Percentiles rank a stretch among this genome's conserved stretches.
phyloP scores from a whole-genome alignment of 2,329 filamentous ascomycete genomes.

The Ilyonectria sp. region DNA sequence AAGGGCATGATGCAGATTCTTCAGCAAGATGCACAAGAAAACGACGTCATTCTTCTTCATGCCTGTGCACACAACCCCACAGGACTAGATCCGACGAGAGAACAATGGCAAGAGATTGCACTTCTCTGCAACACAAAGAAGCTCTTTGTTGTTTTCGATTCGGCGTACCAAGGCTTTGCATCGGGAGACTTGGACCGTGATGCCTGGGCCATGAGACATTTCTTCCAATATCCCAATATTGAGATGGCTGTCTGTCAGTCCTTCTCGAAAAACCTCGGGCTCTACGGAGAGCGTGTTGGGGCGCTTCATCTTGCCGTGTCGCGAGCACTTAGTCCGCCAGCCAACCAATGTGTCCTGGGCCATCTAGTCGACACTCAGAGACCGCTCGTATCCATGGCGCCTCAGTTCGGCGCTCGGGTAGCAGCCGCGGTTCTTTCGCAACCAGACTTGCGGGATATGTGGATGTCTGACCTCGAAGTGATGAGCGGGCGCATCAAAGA shows the following conservation, averaged over 20 bases:
- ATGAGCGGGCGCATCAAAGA: slow-evolving; percentile 27
- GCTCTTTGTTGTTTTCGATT: slow-evolving; percentile 55
- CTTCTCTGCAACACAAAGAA: slow-evolving; percentile 48
- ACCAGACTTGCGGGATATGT: slow-evolving; percentile 1
- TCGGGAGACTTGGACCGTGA: slow-evolving; percentile 53
- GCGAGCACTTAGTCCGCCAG: not conserved
- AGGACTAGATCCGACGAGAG: slow-evolving; percentile 52
- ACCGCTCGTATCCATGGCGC: not conserved
- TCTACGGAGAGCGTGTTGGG: slow-evolving; percentile 56
- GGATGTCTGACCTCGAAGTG: slow-evolving; percentile 4
- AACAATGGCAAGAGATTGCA: slow-evolving; percentile 54
- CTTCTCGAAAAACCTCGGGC: slow-evolving; percentile 56
- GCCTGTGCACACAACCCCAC: slow-evolving; percentile 59
- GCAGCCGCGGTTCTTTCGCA: slow-evolving; percentile 8
- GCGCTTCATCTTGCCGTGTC: slow-evolving; percentile 36
- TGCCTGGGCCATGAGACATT: slow-evolving; percentile 54
- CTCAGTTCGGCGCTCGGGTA: slow-evolving; percentile 14
- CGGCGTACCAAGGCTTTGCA: slow-evolving; percentile 57
- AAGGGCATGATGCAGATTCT: slow-evolving; percentile 48
- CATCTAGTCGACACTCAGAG: slow-evolving; percentile 4
- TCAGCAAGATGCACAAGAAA: slow-evolving; percentile 38
- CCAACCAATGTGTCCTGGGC: not conserved
- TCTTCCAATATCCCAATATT: slow-evolving; percentile 29
- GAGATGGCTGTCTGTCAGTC: slow-evolving; percentile 51
- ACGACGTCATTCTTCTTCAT: slow-evolving; percentile 55